Evolutionary conservation across 805 yeast species (phyloP), one percentile per base, ranked within the genome.

Genomic region (Millerozyma miso): DNA sequence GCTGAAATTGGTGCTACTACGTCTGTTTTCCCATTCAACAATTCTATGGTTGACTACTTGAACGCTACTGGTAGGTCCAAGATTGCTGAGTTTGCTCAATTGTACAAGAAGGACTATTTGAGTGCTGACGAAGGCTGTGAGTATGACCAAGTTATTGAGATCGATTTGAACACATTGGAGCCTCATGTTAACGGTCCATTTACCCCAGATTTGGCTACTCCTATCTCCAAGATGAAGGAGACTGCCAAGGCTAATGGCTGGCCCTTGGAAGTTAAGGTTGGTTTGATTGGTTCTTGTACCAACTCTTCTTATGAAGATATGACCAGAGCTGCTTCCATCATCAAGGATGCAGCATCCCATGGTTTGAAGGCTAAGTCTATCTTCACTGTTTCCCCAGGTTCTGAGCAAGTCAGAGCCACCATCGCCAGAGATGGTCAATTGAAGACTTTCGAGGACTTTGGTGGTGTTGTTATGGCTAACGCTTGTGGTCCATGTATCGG

Each of bases 401-500:
- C 97, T 40, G 99, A 93, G 72, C 97, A 89, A 72, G 88, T 91
- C 56, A 81, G 98, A 69, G 98, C 98, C 41, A 91, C 99, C 40
- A 81, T 91, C 56, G 96, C 86, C 65, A 82, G 97, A 69, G 99
- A 91, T 66, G 98, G 98, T 45, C 80, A 85, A 59, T 79, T 86
- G 48, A 74, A 83, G 37, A 80, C 83, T 35, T 89, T 91, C 64
- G 82, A 83, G 64, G 80, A 84, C 42, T 84, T 82, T 56, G 98
- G 98, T 47, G 99, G 96, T 54, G 76, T 80, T 46, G 96, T 91
- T 36, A 77, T 91, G 55, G 97, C 98, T 42, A 91, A 91, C 65
- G 99, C 99, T 16, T 91, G 99, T 77, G 99, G 99, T 54, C 99
- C 98, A 59, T 91, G 99, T 75, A 91, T 91, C 62, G 98, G 98